These are phyloP conservation scores for Phoenix dactylifera DNA, from an alignment of 176 grass and related monocot species.

Conservation along the genomic window DNA sequence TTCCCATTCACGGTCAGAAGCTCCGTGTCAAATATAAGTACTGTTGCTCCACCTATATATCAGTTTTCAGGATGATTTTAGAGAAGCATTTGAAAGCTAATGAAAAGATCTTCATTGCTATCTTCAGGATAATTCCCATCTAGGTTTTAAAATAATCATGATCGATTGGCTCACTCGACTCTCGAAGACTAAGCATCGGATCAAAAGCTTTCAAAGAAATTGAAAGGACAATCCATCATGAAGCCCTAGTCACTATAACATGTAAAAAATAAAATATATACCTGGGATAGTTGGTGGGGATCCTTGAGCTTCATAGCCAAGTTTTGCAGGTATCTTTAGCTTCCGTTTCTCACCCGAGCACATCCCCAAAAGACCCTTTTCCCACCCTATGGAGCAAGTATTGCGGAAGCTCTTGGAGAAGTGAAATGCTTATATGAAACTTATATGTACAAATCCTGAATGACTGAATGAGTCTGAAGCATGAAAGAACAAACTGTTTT, in stretches of 20 bases:
- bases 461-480: too few species aligned
- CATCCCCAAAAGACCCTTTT: constrained; percentile 92
- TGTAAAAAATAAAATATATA: background rate
- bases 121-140: too few species aligned
- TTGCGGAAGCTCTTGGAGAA: background rate
- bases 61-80: background rate
- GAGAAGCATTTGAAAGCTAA: background rate
- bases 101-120: too few species aligned
- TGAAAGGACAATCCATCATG: too few species aligned
- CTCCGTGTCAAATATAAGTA: constrained; percentile 92
- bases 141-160: too few species aligned
- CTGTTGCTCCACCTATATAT: constrained; percentile 92
- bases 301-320: constrained; percentile 80
- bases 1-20: constrained; percentile 86
- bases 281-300: constrained; percentile 80
- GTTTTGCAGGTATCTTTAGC: constrained; percentile 93
- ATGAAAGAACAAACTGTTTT: too few species aligned
- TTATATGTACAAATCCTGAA: too few species aligned
- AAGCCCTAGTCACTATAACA: too few species aligned
- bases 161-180: too few species aligned
- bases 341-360: constrained; percentile 90
- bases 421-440: too few species aligned
- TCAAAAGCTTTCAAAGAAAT: too few species aligned
- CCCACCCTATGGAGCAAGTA: constrained; percentile 56
- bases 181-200: too few species aligned